phyloP scores from a whole-genome alignment of 2,329 filamentous ascomycete genomes.

The Ophiostoma perfectum region DNA sequence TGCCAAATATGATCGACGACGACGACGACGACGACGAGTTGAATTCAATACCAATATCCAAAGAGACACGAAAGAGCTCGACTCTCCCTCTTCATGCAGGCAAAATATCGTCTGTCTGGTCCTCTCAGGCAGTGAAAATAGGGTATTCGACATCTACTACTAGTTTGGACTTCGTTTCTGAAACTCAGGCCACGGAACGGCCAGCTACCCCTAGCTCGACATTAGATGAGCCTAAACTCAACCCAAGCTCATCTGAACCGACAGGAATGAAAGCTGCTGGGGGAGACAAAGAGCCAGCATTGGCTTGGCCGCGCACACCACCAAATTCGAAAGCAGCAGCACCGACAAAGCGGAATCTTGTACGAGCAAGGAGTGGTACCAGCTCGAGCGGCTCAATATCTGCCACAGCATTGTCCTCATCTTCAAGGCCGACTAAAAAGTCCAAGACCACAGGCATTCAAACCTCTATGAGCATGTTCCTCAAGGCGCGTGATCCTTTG shows the following conservation, averaged over 20 bases:
- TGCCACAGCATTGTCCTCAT: neutral
- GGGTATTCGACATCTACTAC: neutral
- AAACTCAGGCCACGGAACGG: neutral
- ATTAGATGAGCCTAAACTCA: neutral
- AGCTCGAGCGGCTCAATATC: neutral
- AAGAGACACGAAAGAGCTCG: neutral
- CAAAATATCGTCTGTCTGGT: neutral
- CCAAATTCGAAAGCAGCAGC: neutral
- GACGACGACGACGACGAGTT: conserved; percentile 3
- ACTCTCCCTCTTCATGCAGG: neutral
- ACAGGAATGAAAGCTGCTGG: neutral
- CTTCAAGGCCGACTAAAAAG: conserved; percentile 17
- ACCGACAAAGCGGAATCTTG: neutral
- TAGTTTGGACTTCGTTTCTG: too few relatives aligned
- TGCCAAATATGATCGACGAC: neutral
- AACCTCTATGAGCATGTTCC: conserved; percentile 26
- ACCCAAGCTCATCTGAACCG: neutral
- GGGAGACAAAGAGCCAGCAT: neutral
- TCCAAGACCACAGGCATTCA: conserved; percentile 21
- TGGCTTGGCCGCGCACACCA: neutral
- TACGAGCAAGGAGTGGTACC: conserved; percentile 13
- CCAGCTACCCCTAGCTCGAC: neutral
- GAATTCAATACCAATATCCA: neutral
- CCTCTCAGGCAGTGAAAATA: neutral
- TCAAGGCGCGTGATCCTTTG: neutral